Conservation (phyloP, 768 basidiomycete species). For the Pleurotus platypus region DNA sequence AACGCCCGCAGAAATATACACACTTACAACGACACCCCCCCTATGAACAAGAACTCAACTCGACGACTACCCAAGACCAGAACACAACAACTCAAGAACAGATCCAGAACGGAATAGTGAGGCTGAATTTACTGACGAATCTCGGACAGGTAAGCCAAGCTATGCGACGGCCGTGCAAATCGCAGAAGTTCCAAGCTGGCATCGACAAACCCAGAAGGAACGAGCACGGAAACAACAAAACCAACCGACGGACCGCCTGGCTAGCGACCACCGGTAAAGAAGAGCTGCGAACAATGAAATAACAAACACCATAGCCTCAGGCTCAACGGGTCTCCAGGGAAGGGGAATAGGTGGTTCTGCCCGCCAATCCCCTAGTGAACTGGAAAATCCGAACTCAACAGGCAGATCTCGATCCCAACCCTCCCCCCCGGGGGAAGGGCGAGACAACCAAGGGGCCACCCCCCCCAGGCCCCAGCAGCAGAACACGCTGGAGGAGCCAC, state of each 20-base stretch:
- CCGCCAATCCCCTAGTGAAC: not conserved
- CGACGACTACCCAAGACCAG: too few species aligned
- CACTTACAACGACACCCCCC: too few species aligned
- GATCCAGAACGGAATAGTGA: too few species aligned
- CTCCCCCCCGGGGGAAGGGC: not conserved
- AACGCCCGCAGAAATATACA: too few species aligned
- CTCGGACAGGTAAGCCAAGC: not conserved
- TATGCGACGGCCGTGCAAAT: too few species aligned
- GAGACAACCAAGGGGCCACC: not conserved
- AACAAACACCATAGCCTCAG: not conserved
- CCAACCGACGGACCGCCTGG: not conserved
- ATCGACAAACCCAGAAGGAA: too few species aligned
- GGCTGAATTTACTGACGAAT: not conserved
- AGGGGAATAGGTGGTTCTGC: not conserved
- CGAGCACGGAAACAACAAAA: not conserved
- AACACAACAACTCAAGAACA: too few species aligned
- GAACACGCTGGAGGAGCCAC: not conserved
- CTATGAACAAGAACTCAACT: too few species aligned
- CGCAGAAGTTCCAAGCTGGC: too few species aligned
- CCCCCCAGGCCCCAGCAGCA: not conserved
- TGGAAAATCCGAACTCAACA: not conserved
- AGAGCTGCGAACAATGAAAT: not conserved
- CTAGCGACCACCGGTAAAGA: not conserved
- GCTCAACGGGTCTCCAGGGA: not conserved
- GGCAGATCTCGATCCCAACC: not conserved